These are phyloP conservation scores for Nicotiana benthamiana DNA, from an alignment of 257 asterid genomes.

Conservation along the genomic window DNA sequence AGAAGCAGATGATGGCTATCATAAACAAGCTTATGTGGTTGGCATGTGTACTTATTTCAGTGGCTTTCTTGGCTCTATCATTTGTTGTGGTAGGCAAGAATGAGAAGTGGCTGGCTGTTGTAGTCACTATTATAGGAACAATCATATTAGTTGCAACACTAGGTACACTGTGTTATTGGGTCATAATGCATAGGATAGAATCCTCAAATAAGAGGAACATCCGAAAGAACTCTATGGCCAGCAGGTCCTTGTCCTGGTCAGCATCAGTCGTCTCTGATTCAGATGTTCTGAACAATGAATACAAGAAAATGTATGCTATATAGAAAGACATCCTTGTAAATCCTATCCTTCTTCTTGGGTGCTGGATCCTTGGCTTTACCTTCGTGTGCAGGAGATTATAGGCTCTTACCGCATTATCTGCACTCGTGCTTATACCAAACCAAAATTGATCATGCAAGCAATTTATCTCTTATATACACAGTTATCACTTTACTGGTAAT, in stretches of 20 bases:
- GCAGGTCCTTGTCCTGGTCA: conserved; percentile 38
- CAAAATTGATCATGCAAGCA: background rate
- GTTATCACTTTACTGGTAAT: background rate
- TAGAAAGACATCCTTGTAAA: conserved; percentile 17
- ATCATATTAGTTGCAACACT: conserved; percentile 36
- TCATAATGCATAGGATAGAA: conserved; percentile 37
- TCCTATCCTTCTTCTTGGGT: background rate
- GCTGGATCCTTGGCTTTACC: conserved; percentile 1
- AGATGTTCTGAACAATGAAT: conserved; percentile 51
- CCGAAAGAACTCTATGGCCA: conserved; percentile 26
- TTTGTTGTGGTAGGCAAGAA: conserved; percentile 38
- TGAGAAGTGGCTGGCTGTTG: conserved; percentile 37
- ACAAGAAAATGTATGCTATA: conserved; percentile 77
- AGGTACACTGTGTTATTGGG: conserved; percentile 50
- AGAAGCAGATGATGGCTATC: conserved; percentile 52
- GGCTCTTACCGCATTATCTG: background rate
- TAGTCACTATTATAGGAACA: conserved; percentile 44
- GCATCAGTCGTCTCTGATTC: conserved; percentile 43
- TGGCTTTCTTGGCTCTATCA: conserved; percentile 35
- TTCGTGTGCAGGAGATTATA: conserved; percentile 4
- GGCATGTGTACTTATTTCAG: conserved; percentile 40
- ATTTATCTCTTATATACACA: background rate
- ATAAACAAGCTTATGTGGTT: conserved; percentile 53
- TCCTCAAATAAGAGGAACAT: conserved; percentile 23
- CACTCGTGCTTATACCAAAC: background rate